These are phyloP conservation scores for Yarrowia sp. DNA, from an alignment of 805 yeast genomes.

Conservation along the genomic window DNA sequence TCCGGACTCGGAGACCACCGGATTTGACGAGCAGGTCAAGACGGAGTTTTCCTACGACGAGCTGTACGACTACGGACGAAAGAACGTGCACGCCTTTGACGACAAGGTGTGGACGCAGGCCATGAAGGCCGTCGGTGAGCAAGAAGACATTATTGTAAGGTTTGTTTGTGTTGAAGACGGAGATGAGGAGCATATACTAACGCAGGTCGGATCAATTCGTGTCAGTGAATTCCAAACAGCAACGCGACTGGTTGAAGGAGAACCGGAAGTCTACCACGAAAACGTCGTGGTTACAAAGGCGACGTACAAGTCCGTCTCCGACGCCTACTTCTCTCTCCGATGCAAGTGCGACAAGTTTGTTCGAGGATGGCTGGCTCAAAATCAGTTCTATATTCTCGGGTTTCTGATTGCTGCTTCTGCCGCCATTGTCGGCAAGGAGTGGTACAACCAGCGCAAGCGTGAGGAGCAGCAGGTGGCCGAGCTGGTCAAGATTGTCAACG, in stretches of 20 bases:
- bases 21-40: not conserved
- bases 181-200: not conserved
- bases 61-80: conserved; percentile 8
- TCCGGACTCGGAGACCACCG: conserved; percentile 35
- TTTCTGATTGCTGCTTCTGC: conserved; percentile 10
- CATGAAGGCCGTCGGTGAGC: conserved; percentile 26
- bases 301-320: conserved; percentile 16
- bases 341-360: conserved; percentile 22
- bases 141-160: conserved; percentile 25
- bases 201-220: conserved; percentile 24
- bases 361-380: conserved; percentile 25
- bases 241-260: conserved; percentile 21
- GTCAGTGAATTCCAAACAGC: not conserved
- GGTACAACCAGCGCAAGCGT: not conserved
- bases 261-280: conserved; percentile 20
- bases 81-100: conserved; percentile 21
- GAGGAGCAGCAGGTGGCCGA: conserved; percentile 13
- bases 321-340: conserved; percentile 24
- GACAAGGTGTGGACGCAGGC: conserved; percentile 25
- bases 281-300: conserved; percentile 11
- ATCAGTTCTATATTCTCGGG: conserved; percentile 24
- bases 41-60: conserved; percentile 16
- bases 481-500: not conserved
- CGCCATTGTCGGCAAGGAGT: not conserved
- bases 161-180: conserved; percentile 15